Conservation (phyloP, 148 eudicot species). For the Heliosperma pusillum region DNA sequence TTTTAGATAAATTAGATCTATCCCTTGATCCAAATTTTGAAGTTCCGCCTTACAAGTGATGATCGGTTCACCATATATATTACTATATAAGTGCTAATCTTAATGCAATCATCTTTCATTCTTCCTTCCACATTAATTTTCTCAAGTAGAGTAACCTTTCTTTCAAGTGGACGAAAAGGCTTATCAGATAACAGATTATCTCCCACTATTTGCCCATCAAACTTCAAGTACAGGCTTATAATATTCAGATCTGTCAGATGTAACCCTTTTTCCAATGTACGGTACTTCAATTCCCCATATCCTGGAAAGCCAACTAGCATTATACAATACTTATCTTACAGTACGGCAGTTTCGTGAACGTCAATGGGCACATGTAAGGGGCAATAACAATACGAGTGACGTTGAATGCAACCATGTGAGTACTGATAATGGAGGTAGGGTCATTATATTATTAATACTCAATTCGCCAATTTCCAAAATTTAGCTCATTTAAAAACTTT, state of each 20-base stretch:
- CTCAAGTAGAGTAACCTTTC: background rate
- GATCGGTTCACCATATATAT: background rate
- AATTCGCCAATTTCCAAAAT: too few species aligned
- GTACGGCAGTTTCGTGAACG: conserved; percentile 19
- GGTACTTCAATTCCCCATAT: conserved; percentile 11
- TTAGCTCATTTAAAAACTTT: too few species aligned
- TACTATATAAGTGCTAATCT: background rate
- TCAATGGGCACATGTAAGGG: conserved; percentile 13
- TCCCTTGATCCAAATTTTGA: background rate
- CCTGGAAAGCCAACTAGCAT: conserved; percentile 12
- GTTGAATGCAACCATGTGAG: conserved; percentile 14
- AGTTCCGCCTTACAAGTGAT: background rate
- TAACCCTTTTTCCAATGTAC: conserved; percentile 8
- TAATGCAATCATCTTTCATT: background rate
- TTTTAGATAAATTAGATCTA: too few species aligned
- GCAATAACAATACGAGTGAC: conserved; percentile 3
- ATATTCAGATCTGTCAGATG: conserved; percentile 1
- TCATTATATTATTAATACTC: background rate
- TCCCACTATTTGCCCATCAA: background rate
- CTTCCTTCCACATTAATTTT: background rate
- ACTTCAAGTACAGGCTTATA: background rate
- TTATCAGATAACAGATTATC: background rate
- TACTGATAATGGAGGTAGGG: background rate
- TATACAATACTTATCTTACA: background rate
- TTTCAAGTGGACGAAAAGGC: conserved; percentile 8